These are phyloP conservation scores for Diplosphaera chodatii DNA, from an alignment of 139 green algal species.

Conservation along the genomic window DNA sequence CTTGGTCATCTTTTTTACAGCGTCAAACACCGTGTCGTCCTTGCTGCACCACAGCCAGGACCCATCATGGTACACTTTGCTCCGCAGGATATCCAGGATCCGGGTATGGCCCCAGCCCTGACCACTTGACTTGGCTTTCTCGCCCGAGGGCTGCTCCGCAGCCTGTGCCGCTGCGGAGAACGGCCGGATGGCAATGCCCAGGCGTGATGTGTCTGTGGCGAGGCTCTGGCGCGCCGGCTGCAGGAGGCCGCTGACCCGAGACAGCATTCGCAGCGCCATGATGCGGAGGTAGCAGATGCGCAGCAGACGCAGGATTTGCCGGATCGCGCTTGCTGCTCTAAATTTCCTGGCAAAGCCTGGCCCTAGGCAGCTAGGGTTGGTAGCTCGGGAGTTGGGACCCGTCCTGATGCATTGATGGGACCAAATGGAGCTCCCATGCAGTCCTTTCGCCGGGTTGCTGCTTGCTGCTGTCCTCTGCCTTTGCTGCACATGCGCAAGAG, in stretches of 20 bases:
- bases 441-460: no score
- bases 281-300: not conserved
- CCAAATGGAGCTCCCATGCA: no score
- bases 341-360: no score
- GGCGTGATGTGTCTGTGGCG: not conserved
- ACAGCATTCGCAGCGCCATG: not conserved
- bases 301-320: no score
- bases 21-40: slow-evolving; percentile 50
- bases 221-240: not conserved
- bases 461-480: no score
- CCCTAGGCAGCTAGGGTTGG: no score
- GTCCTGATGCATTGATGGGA: no score
- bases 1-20: slow-evolving; percentile 55
- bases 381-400: no score
- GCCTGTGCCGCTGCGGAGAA: not conserved
- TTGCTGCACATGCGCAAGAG: no score
- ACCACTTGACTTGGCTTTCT: not conserved
- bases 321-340: no score
- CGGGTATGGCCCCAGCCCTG: slow-evolving; percentile 2
- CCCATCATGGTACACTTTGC: slow-evolving; percentile 29
- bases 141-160: not conserved
- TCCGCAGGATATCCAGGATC: slow-evolving; percentile 12
- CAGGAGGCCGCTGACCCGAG: not conserved
- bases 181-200: no score
- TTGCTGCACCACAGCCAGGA: slow-evolving; percentile 49